Evolutionary conservation across 2,329 filamentous ascomycete species (phyloP), one percentile per base, ranked within the genome.

Genomic region (Cordyceps cateniannulata): DNA sequence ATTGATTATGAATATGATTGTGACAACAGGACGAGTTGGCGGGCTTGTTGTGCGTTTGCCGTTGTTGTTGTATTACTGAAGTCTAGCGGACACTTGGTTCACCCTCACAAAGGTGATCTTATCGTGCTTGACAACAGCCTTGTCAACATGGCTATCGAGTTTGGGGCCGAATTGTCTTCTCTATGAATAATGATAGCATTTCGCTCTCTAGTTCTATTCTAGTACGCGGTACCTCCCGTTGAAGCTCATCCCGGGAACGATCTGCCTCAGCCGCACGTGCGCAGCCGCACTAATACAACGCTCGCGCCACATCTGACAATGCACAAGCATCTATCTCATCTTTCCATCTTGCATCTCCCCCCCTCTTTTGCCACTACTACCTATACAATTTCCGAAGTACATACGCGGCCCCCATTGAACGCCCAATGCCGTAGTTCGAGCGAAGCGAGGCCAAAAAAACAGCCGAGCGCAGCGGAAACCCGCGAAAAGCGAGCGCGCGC

Each of bases 201-300:
- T 35, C 9, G 7, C 10, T 29, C 27, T 29, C 27, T 29, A 29
- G 27, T 29, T 29, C 27, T 29, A 29, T 8, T 8, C 27, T 29
- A 29, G 27, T 8, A 29, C 27, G 27, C 27, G 27, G 27, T 29
- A 4, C 27, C 5, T 29, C 27, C 27, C 27, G 10, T 35, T 35
- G 32, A 35, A 35, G 32, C 32, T 12, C 10, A 35, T 12, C 8
- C 14, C n/a, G 14, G 32, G 10, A 35, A 22, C n/a, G 42, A 56
- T 56, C 52, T n/a, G 18, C n/a, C 20, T 55, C 53, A 47, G 40
- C 53, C 40, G 40, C 53, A 56, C 40, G 40, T 45, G 53, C 53
- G 47, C 18, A 10, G 20, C 25, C 27, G 42, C 25, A 22, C 53
- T 56, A 53, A 24, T 35, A 45, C 18, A 2, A 22, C 25, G 25